phyloP scores from a whole-genome alignment of 805 yeast genomes.

The Yarrowia bubula region DNA sequence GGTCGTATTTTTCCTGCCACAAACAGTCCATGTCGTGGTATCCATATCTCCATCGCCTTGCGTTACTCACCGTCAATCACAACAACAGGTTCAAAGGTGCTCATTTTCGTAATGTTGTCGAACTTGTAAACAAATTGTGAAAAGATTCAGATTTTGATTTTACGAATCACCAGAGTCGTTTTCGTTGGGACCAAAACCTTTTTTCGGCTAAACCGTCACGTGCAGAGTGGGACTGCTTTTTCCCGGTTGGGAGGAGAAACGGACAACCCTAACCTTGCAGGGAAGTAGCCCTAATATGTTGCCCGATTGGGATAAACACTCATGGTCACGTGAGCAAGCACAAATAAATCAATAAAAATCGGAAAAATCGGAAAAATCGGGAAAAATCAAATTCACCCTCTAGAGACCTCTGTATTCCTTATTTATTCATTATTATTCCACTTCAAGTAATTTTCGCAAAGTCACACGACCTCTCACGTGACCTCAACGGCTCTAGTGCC shows the following conservation, averaged over 20 bases:
- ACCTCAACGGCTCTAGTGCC: not conserved
- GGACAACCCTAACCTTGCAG: not conserved
- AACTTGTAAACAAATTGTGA: conserved; percentile 21
- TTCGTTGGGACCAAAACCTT: conserved; percentile 25
- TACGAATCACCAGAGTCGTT: conserved; percentile 25
- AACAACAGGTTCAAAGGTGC: conserved; percentile 92
- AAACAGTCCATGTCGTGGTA: not conserved
- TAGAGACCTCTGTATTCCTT: no score
- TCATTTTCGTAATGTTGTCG: conserved; percentile 47
- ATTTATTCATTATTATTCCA: no score
- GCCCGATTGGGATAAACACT: conserved; percentile 1
- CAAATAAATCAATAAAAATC: not conserved
- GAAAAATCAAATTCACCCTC: no score
- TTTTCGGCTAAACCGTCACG: conserved; percentile 27
- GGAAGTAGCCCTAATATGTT: not conserved
- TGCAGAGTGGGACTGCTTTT: conserved; percentile 27
- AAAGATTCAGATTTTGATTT: conserved; percentile 24
- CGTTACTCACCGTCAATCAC: conserved; percentile 85
- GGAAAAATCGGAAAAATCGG: not conserved
- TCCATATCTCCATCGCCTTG: not conserved
- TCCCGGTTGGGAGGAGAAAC: not conserved
- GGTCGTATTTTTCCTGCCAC: not conserved
- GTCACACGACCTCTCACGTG: conserved; percentile 5
- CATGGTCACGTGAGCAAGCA: not conserved
- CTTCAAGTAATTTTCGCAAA: no score